phyloP scores from a whole-genome alignment of 1,284 basidiomycete genomes.

The Mixia osmundae region DNA sequence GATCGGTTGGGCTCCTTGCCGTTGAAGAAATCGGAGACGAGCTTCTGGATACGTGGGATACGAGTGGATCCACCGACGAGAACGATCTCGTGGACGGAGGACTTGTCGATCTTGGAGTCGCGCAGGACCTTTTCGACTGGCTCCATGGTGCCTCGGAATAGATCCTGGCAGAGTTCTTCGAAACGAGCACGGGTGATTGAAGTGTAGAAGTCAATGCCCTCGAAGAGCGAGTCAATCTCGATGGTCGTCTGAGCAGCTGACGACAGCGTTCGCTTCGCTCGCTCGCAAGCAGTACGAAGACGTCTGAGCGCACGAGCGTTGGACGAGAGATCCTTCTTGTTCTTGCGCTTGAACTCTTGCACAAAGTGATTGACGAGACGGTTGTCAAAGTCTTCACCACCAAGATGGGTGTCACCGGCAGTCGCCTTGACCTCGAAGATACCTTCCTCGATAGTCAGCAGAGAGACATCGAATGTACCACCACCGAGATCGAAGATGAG shows the following conservation, averaged over 20 bases:
- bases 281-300: slow-evolving; percentile 92
- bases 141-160: slow-evolving; percentile 90
- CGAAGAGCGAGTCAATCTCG: slow-evolving; percentile 84
- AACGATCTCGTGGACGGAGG: slow-evolving; percentile 85
- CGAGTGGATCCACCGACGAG: slow-evolving; percentile 95
- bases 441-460: slow-evolving; percentile 91
- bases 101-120: slow-evolving; percentile 95
- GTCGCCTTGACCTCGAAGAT: slow-evolving; percentile 99
- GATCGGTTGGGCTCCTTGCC: slow-evolving; percentile 28
- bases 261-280: slow-evolving; percentile 94
- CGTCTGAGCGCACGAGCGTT: slow-evolving; percentile 92
- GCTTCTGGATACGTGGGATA: slow-evolving; percentile 94
- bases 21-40: slow-evolving; percentile 97
- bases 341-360: slow-evolving; percentile 96
- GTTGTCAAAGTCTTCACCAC: slow-evolving; percentile 99
- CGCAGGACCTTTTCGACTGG: slow-evolving; percentile 96
- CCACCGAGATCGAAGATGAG: slow-evolving; percentile 96
- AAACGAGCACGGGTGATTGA: slow-evolving; percentile 95
- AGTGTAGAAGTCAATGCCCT: slow-evolving; percentile 97
- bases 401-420: slow-evolving; percentile 95
- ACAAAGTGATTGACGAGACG: slow-evolving; percentile 90
- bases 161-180: slow-evolving; percentile 91
- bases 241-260: slow-evolving; percentile 91
- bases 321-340: slow-evolving; percentile 84
- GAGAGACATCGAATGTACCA: slow-evolving; percentile 97